phyloP scores from a whole-genome alignment of 1,284 basidiomycete species.

The Apiotrichum brassicae region DNA sequence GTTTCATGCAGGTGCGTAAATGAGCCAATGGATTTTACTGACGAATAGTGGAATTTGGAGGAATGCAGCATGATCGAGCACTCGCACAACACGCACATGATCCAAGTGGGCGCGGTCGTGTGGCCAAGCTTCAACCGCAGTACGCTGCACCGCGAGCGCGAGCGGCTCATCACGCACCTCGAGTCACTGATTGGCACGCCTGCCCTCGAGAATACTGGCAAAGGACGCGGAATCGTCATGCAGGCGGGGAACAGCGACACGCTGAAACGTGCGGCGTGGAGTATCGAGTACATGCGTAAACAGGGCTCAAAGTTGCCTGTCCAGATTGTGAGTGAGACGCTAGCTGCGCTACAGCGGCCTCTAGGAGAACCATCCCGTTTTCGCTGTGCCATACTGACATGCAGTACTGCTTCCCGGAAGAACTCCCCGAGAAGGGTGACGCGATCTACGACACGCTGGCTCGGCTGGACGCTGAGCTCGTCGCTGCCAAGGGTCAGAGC shows the following conservation, averaged over 20 bases:
- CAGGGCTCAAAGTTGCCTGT: constrained; percentile 45
- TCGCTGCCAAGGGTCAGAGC: constrained; percentile 38
- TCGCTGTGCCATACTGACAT: constrained; percentile 2
- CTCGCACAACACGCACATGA: constrained; percentile 45
- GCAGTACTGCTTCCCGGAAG: constrained; percentile 48
- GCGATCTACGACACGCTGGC: constrained; percentile 37
- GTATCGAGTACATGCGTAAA: constrained; percentile 43
- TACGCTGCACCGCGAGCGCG: constrained; percentile 34
- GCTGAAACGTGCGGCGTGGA: constrained; percentile 46
- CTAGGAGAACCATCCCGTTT: too few relatives aligned
- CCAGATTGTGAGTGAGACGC: constrained; percentile 38
- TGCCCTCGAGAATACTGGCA: constrained; percentile 19
- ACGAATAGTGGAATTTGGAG: constrained; percentile 40
- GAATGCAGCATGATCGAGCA: constrained; percentile 37
- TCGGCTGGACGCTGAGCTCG: constrained; percentile 42
- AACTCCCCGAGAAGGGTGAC: constrained; percentile 40
- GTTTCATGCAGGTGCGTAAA: constrained; percentile 27
- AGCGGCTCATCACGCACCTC: constrained; percentile 42
- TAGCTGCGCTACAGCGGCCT: too few relatives aligned
- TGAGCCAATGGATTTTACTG: neutral
- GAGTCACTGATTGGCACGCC: constrained; percentile 24
- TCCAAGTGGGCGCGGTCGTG: constrained; percentile 35
- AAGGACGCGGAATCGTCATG: constrained; percentile 48
- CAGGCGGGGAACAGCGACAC: constrained; percentile 52
- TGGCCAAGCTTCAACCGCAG: constrained; percentile 44